Evolutionary conservation across 139 green algal species (phyloP).

Genomic region (Micractinium conductrix): DNA sequence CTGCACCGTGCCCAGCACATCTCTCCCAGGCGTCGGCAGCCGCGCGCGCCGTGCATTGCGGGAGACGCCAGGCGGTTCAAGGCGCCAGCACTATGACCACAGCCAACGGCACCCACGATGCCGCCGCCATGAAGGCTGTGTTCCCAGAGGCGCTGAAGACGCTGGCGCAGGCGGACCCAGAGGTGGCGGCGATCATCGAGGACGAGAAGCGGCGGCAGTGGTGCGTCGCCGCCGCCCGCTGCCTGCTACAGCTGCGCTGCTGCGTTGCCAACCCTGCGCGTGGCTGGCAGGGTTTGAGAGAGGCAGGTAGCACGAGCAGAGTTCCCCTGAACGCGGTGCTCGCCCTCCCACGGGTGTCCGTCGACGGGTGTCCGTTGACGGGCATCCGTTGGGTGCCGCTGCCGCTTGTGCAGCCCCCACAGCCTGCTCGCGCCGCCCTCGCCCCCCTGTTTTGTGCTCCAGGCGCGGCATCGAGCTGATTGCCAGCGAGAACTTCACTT

Average conservation of each 20-base stretch:
- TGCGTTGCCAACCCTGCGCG: too few relatives aligned
- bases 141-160: constrained; percentile 84
- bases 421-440: neutral
- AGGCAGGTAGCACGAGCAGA: too few relatives aligned
- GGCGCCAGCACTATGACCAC: constrained; percentile 19
- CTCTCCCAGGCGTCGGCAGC: too few relatives aligned
- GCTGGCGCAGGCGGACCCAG: constrained; percentile 86
- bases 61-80: too few relatives aligned
- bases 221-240: constrained; percentile 45
- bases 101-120: constrained; percentile 17
- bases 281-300: too few relatives aligned
- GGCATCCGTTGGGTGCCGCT: too few relatives aligned
- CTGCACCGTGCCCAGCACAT: too few relatives aligned
- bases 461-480: constrained; percentile 98
- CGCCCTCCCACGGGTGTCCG: too few relatives aligned
- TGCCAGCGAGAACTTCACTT: constrained; percentile 98
- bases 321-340: too few relatives aligned
- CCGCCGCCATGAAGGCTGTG: constrained; percentile 64
- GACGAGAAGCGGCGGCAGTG: constrained; percentile 94
- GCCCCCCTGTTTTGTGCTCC: constrained; percentile 22
- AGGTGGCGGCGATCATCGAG: constrained; percentile 91
- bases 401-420: neutral
- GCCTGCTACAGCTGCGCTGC: too few relatives aligned
- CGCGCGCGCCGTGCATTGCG: too few relatives aligned
- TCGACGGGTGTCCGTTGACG: too few relatives aligned